These are phyloP conservation scores for Plectosphaerella sp. DNA, from an alignment of 2,329 filamentous ascomycete genomes.

Conservation along the genomic window DNA sequence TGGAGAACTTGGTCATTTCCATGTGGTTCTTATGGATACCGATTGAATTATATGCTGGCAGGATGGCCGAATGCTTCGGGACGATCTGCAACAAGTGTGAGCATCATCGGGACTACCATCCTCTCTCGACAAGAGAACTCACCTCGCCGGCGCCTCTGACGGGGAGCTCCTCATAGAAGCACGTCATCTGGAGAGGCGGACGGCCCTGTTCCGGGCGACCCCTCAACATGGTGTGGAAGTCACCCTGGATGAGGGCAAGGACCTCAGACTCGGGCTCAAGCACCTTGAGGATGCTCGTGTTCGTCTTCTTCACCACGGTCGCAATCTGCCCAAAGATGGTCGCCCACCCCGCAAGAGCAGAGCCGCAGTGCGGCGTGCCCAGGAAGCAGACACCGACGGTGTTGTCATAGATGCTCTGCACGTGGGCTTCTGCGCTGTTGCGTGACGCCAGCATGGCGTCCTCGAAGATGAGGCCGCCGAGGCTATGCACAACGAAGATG, in stretches of 20 bases:
- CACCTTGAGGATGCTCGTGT: background rate
- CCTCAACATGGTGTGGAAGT: slow-evolving; percentile 6
- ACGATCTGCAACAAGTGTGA: slow-evolving; percentile 1
- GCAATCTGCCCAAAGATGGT: background rate
- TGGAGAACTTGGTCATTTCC: slow-evolving; percentile 9
- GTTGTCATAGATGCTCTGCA: background rate
- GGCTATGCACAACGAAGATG: slow-evolving; percentile 19
- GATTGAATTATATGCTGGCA: slow-evolving; percentile 7
- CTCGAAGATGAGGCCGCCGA: slow-evolving; percentile 23
- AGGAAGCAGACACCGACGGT: slow-evolving; percentile 4
- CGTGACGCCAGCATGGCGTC: slow-evolving; percentile 2
- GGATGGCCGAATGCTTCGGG: slow-evolving; percentile 9
- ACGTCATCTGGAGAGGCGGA: slow-evolving; percentile 2
- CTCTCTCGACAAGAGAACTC: background rate
- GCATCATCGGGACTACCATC: background rate
- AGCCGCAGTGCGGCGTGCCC: slow-evolving; percentile 5
- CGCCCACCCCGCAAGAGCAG: slow-evolving; percentile 1
- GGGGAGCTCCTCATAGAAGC: slow-evolving; percentile 7
- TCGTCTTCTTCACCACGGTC: slow-evolving; percentile 3
- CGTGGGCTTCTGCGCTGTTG: slow-evolving; percentile 5
- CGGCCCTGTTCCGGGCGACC: background rate
- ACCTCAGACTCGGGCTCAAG: slow-evolving; percentile 4
- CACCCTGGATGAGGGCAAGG: slow-evolving; percentile 2
- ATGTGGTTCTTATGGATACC: slow-evolving; percentile 12
- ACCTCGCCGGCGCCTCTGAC: slow-evolving; percentile 1